Percentiles rank a stretch among this genome's conserved stretches.
Evolutionary conservation across 352 stramenopile genomes (phyloP).

Genomic region (Phytophthora litchii): DNA sequence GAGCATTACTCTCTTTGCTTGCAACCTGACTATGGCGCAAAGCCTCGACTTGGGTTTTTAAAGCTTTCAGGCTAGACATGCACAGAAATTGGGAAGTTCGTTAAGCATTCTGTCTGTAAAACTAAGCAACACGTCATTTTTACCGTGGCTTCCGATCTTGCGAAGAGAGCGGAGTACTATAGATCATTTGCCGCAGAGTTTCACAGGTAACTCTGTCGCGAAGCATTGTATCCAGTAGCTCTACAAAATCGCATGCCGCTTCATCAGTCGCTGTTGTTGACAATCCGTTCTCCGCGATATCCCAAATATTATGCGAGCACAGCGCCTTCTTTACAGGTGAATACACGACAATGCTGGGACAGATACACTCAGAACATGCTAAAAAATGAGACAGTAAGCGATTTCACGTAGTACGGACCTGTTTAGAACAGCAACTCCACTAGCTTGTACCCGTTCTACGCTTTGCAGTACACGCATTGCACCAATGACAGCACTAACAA

Average conservation of each 20-base stretch:
- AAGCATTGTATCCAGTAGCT: slow-evolving; percentile 47
- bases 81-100: background rate
- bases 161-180: background rate
- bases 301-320: slow-evolving; percentile 38
- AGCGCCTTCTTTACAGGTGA: slow-evolving; percentile 32
- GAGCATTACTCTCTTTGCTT: slow-evolving; percentile 9
- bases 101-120: background rate
- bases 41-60: slow-evolving; percentile 20
- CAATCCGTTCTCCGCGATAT: slow-evolving; percentile 24
- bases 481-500: slow-evolving; percentile 26
- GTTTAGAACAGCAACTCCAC: slow-evolving; percentile 59
- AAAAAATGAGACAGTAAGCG: background rate
- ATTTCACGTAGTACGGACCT: slow-evolving; percentile 20
- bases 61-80: slow-evolving; percentile 15
- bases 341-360: slow-evolving; percentile 30
- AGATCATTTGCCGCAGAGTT: slow-evolving; percentile 9
- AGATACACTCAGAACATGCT: background rate
- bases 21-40: slow-evolving; percentile 14
- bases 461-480: slow-evolving; percentile 39
- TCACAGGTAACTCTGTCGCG: slow-evolving; percentile 23
- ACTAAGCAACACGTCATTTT: background rate
- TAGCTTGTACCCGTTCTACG: slow-evolving; percentile 55
- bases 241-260: slow-evolving; percentile 40
- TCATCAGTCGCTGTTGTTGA: slow-evolving; percentile 17
- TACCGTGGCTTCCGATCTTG: slow-evolving; percentile 10